These are phyloP conservation scores for Hypoxylon lienhwacheense DNA, from an alignment of 495 filamentous ascomycete species.

Conservation along the genomic window DNA sequence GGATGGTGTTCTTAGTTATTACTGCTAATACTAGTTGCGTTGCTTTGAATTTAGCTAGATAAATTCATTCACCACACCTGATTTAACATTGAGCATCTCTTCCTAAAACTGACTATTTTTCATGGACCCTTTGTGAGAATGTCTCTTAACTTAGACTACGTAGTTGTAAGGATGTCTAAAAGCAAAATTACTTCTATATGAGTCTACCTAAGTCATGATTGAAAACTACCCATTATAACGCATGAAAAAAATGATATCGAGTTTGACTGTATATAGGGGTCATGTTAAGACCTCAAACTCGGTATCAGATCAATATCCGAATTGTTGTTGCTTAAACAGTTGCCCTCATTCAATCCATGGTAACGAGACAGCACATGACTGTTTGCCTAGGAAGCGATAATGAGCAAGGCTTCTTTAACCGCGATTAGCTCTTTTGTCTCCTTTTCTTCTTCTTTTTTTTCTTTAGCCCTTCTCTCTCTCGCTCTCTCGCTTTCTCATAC, in stretches of 20 bases:
- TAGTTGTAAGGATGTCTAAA: no score
- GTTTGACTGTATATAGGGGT: no score
- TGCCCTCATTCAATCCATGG: not conserved
- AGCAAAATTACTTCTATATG: no score
- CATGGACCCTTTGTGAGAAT: no score
- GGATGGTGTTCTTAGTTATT: no score
- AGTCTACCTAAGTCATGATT: not conserved
- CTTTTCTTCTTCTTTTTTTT: not conserved
- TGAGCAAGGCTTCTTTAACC: conserved; percentile 25
- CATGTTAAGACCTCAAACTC: not conserved
- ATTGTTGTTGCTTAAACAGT: conserved; percentile 5
- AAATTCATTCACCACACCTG: no score
- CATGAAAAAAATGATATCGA: no score
- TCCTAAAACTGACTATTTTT: no score
- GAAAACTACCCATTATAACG: not conserved
- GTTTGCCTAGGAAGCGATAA: not conserved
- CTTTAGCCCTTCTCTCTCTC: conserved; percentile 17
- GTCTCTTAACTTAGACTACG: no score
- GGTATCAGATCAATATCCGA: conserved; percentile 25
- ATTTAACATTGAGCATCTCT: no score
- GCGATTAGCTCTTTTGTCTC: conserved; percentile 19
- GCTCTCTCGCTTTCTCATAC: not conserved
- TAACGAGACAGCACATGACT: conserved; percentile 3
- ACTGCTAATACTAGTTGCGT: no score
- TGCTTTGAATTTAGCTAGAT: no score